Conservation (phyloP, 176 grass and related monocot species). For the Oryza punctata region DNA sequence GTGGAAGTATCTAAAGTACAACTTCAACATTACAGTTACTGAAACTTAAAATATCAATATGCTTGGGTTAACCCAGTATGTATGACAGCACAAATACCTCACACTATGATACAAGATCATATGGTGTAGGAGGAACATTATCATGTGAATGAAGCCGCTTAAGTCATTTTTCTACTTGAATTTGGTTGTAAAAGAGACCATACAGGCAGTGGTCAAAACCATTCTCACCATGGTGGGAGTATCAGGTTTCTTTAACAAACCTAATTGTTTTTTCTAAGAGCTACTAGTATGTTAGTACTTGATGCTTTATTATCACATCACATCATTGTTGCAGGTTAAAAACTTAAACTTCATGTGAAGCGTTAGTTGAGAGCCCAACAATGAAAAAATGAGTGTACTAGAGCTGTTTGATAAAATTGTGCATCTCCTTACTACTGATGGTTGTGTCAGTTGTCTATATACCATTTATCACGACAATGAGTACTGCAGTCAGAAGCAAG, state of each 20-base stretch:
- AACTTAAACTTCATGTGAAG: neutral
- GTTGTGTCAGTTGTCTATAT: neutral
- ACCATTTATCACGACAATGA: neutral
- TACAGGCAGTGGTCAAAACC: neutral
- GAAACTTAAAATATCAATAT: neutral
- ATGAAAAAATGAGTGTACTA: neutral
- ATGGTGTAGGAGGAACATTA: neutral
- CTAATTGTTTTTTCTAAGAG: too few species aligned
- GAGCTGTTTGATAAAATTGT: neutral
- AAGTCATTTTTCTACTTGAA: neutral
- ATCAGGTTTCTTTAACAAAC: too few species aligned
- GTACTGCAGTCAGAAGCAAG: neutral
- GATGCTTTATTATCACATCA: neutral
- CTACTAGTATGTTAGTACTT: neutral
- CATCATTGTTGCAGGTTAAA: neutral
- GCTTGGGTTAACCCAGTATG: neutral
- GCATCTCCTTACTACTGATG: neutral
- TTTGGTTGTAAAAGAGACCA: neutral
- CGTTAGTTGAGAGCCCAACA: neutral
- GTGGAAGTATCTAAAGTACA: neutral
- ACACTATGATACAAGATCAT: neutral
- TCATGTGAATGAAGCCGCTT: neutral
- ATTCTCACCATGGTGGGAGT: too few species aligned
- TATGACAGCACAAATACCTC: constrained; percentile 7
- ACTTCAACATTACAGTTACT: neutral